Evolutionary conservation across 2,329 filamentous ascomycete species (phyloP).

Genomic region (Colletotrichum liaoningense): DNA sequence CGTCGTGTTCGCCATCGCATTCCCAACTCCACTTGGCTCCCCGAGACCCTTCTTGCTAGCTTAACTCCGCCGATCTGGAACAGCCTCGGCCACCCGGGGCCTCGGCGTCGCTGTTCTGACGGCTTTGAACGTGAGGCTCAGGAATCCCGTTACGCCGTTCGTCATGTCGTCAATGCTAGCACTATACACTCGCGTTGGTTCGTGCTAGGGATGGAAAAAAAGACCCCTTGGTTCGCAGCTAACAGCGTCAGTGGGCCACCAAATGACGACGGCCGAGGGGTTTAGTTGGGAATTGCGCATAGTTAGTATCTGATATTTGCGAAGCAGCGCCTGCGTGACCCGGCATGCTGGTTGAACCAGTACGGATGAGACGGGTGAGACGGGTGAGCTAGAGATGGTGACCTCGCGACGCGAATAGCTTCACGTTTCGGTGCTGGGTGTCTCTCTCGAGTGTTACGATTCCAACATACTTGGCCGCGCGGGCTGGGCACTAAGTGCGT

Average conservation of each 20-base stretch:
- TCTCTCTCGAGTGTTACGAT: not conserved
- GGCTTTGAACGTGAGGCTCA: not conserved
- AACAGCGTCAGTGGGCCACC: not conserved
- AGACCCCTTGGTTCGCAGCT: not conserved
- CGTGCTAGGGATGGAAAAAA: not conserved
- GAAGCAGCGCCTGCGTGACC: not conserved
- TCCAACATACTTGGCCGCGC: not conserved
- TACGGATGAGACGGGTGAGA: not conserved
- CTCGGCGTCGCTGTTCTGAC: not conserved
- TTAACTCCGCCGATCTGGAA: not conserved
- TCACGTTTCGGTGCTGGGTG: not conserved
- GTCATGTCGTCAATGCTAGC: not conserved
- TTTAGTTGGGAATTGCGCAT: not conserved
- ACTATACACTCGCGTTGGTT: not conserved
- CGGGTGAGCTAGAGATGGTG: not conserved
- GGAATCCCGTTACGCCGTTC: not conserved
- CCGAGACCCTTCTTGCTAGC: not conserved
- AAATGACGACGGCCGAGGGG: not conserved
- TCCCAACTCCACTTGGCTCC: not conserved
- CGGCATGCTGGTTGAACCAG: not conserved
- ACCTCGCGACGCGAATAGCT: not conserved
- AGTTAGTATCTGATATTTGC: not conserved
- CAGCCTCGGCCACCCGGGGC: not conserved
- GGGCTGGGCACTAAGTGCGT: not conserved
- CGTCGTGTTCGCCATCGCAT: not conserved